Percentiles rank a stretch among this genome's conserved stretches.
Conservation (phyloP, 2,329 filamentous ascomycete species). For the Fusarium sp. region DNA sequence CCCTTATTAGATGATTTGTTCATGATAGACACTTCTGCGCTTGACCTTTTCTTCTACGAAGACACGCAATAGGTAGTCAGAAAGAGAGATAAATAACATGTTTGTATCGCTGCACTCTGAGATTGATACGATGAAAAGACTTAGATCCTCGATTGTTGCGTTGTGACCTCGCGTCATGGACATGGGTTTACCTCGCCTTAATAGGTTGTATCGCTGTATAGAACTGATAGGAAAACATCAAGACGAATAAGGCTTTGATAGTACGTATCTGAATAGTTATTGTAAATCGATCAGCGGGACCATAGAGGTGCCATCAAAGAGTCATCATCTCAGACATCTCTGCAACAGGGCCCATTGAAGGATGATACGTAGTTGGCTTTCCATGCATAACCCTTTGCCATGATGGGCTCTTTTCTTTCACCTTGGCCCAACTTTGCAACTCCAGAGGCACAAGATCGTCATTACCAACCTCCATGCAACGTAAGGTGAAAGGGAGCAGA, state of each 20-base stretch:
- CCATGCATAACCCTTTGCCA: conserved; percentile 25
- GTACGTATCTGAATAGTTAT: background rate
- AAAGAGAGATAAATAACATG: background rate
- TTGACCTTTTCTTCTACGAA: background rate
- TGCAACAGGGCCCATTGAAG: conserved; percentile 21
- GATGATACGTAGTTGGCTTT: conserved; percentile 12
- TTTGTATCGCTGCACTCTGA: background rate
- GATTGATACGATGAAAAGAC: background rate
- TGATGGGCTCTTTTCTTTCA: conserved; percentile 1
- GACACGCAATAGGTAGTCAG: background rate
- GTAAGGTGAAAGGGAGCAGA: conserved; percentile 14
- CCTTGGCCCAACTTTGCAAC: conserved; percentile 9
- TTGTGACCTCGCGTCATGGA: background rate
- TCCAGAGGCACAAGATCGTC: conserved; percentile 16
- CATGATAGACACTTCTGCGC: background rate
- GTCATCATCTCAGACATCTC: conserved; percentile 27
- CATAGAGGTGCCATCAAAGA: background rate
- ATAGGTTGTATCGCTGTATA: background rate
- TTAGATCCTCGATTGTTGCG: background rate
- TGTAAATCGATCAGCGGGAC: background rate
- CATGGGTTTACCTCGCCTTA: background rate
- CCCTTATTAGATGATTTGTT: background rate
- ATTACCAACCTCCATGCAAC: conserved; percentile 15
- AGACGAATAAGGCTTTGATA: background rate
- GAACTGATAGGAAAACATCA: background rate